Conservation (phyloP, 2,329 filamentous ascomycete species). For the Colletotrichum graminicola region DNA sequence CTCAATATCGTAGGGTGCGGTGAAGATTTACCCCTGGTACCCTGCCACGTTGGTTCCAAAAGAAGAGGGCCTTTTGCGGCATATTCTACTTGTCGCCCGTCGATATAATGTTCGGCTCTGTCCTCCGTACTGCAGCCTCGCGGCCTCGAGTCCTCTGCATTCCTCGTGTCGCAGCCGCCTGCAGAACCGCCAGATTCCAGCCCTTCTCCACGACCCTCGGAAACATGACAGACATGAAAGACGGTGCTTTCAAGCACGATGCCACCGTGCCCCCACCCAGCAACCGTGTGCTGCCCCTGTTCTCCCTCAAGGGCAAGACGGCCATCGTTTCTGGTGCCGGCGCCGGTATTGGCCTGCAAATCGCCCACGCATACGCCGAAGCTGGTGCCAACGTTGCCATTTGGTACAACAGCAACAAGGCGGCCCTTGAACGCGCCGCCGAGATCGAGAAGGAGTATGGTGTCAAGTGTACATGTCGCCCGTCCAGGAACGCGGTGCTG, state of each 20-base stretch:
- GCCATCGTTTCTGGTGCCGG: slow-evolving; percentile 77
- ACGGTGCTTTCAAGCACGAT: slow-evolving; percentile 68
- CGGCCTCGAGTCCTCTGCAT: slow-evolving; percentile 31
- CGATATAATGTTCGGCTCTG: slow-evolving; percentile 38
- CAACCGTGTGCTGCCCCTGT: slow-evolving; percentile 71
- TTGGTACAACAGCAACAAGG: slow-evolving; percentile 78
- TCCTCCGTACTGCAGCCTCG: slow-evolving; percentile 34
- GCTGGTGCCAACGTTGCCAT: slow-evolving; percentile 79
- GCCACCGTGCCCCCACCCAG: slow-evolving; percentile 63
- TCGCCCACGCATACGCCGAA: slow-evolving; percentile 75
- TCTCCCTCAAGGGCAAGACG: slow-evolving; percentile 77
- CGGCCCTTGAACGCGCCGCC: slow-evolving; percentile 70
- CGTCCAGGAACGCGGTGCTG: background rate
- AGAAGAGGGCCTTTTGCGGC: slow-evolving; percentile 31
- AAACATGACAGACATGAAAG: slow-evolving; percentile 56
- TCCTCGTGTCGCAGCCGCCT: slow-evolving; percentile 23
- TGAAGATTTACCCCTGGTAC: slow-evolving; percentile 39
- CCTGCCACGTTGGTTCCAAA: slow-evolving; percentile 20
- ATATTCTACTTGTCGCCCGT: slow-evolving; percentile 25
- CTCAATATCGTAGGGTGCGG: slow-evolving; percentile 21
- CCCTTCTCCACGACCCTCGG: slow-evolving; percentile 36
- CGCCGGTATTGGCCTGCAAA: slow-evolving; percentile 74
- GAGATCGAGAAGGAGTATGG: slow-evolving; percentile 75
- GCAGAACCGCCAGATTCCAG: slow-evolving; percentile 30
- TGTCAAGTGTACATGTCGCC: slow-evolving; percentile 69